These are phyloP conservation scores for Saccharomyces kudriavzevii DNA, from an alignment of 805 yeast genomes.

Conservation along the genomic window DNA sequence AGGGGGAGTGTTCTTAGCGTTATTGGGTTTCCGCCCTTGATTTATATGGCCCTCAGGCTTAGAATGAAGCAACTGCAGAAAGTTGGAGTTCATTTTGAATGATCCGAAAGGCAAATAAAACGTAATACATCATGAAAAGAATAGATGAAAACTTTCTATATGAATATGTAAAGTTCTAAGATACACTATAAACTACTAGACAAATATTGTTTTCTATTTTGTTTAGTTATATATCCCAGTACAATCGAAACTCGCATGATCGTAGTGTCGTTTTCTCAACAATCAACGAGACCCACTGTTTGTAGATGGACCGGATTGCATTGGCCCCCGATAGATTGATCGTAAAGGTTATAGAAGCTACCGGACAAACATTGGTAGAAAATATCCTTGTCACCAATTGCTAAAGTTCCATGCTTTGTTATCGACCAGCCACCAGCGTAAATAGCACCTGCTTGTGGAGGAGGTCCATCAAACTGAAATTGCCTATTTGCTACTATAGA, in stretches of 20 bases:
- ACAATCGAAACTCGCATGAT: background rate
- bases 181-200: background rate
- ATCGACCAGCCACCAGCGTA: conserved; percentile 52
- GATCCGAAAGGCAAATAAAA: background rate
- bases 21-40: conserved; percentile 13
- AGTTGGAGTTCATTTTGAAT: background rate
- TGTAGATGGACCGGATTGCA: conserved; percentile 56
- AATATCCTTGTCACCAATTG: conserved; percentile 45
- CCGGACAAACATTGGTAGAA: conserved; percentile 71
- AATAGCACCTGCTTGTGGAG: conserved; percentile 58
- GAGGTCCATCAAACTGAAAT: conserved; percentile 65
- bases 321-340: conserved; percentile 50
- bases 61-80: background rate
- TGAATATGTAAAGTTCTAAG: background rate
- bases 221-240: background rate
- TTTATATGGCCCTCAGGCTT: conserved; percentile 1
- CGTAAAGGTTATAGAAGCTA: conserved; percentile 68
- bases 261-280: conserved; percentile 33
- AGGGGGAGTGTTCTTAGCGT: conserved; percentile 13
- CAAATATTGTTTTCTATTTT: background rate
- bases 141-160: background rate
- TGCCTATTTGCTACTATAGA: conserved; percentile 63
- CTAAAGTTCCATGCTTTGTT: conserved; percentile 43
- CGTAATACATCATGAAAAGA: background rate
- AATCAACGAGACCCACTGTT: conserved; percentile 48